These are phyloP conservation scores for Entomortierella lignicola DNA, from an alignment of 192 early-diverging fungal genomes.

Conservation along the genomic window DNA sequence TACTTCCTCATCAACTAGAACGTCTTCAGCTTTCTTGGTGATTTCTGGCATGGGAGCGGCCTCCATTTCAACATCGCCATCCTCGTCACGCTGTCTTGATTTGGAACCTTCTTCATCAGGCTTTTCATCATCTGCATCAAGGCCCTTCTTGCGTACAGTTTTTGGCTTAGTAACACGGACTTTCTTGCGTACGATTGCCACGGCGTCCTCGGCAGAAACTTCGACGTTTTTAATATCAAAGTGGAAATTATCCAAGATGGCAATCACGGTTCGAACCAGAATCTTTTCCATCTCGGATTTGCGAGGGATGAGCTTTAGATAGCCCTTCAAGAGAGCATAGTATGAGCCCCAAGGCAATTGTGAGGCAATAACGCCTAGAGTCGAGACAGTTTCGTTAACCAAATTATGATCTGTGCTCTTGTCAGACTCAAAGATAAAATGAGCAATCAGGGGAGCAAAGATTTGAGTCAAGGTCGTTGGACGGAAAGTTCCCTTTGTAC, in stretches of 20 bases:
- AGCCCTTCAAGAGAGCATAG: constrained; percentile 78
- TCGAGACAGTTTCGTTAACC: constrained; percentile 83
- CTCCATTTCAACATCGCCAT: constrained; percentile 57
- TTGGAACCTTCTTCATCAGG: constrained; percentile 55
- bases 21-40: neutral
- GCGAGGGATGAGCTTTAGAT: constrained; percentile 73
- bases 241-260: constrained; percentile 91
- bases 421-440: constrained; percentile 87
- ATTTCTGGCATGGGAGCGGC: constrained; percentile 54
- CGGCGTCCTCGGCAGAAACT: constrained; percentile 55
- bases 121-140: constrained; percentile 38
- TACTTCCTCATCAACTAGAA: constrained; percentile 34
- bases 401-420: constrained; percentile 76
- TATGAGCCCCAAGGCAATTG: constrained; percentile 89
- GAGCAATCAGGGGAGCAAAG: constrained; percentile 88
- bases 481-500: constrained; percentile 57
- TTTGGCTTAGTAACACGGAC: constrained; percentile 29
- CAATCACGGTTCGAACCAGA: constrained; percentile 81
- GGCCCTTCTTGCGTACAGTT: constrained; percentile 11
- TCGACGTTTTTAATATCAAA: constrained; percentile 80
- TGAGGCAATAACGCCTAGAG: constrained; percentile 76
- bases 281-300: constrained; percentile 83
- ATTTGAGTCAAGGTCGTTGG: constrained; percentile 69
- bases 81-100: constrained; percentile 5
- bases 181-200: constrained; percentile 24